Evolutionary conservation across 2,329 filamentous ascomycete species (phyloP).

Genomic region (Ophidiomyces ophidiicola): DNA sequence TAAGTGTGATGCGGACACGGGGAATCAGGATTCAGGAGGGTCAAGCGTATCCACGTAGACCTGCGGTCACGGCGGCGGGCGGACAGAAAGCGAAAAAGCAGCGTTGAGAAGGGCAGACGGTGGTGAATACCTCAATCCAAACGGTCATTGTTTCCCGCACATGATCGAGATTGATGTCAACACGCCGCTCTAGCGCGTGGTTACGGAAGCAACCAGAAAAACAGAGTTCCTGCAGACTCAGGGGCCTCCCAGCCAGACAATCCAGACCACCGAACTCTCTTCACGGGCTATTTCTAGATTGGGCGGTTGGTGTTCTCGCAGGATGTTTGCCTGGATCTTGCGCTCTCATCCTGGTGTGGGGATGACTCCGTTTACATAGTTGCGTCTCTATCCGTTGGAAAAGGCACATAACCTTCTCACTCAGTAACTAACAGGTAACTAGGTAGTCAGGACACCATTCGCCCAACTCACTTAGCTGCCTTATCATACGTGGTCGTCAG

Average conservation of each 20-base stretch:
- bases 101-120: neutral
- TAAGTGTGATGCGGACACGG: neutral
- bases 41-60: neutral
- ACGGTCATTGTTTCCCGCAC: constrained; percentile 6
- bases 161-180: constrained; percentile 7
- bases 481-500: constrained; percentile 4
- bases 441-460: neutral
- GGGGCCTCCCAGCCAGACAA: neutral
- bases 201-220: constrained; percentile 11
- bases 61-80: neutral
- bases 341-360: no score
- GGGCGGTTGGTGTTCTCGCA: no score
- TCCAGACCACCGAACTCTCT: no score
- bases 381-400: no score
- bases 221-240: constrained; percentile 4
- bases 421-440: no score
- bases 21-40: neutral
- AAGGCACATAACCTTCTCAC: no score
- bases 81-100: neutral
- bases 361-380: no score
- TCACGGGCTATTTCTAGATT: no score
- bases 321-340: no score
- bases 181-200: constrained; percentile 7
- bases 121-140: constrained; percentile 5
- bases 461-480: constrained; percentile 4